Evolutionary conservation across 2,329 filamentous ascomycete species (phyloP).

Genomic region (Colletotrichum sidae): DNA sequence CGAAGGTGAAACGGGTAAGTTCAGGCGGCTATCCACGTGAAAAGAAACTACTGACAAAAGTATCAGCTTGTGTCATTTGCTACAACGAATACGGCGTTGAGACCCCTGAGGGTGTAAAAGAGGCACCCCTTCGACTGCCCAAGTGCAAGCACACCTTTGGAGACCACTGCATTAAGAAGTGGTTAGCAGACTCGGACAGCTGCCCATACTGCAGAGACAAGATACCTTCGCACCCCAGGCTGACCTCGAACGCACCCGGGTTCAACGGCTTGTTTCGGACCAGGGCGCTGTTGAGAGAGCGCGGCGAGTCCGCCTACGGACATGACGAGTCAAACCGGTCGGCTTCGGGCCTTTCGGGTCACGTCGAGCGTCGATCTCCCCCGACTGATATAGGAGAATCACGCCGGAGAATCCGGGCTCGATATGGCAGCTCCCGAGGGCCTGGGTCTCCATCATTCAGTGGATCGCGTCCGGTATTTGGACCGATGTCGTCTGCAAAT

Average conservation of each 20-base stretch:
- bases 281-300: conserved; percentile 15
- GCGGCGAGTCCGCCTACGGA: conserved; percentile 9
- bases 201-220: conserved; percentile 75
- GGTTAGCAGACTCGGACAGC: conserved; percentile 71
- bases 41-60: conserved; percentile 13
- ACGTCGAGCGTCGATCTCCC: conserved; percentile 33
- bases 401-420: conserved; percentile 33
- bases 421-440: conserved; percentile 24
- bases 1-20: conserved; percentile 61
- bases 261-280: conserved; percentile 8
- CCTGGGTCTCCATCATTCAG: conserved; percentile 31
- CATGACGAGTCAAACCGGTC: conserved; percentile 11
- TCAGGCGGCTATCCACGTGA: background rate
- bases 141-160: conserved; percentile 75
- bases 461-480: conserved; percentile 15
- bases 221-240: conserved; percentile 60
- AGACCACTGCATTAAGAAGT: conserved; percentile 73
- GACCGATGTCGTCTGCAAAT: background rate
- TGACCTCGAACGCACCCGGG: conserved; percentile 15
- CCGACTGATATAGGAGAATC: conserved; percentile 30
- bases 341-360: background rate
- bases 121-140: conserved; percentile 68
- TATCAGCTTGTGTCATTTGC: conserved; percentile 70
- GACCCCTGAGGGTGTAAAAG: conserved; percentile 68
- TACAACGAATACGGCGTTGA: conserved; percentile 70